phyloP scores from a whole-genome alignment of 1,139 yeast genomes.

The Sugiyamaella castrensis region DNA sequence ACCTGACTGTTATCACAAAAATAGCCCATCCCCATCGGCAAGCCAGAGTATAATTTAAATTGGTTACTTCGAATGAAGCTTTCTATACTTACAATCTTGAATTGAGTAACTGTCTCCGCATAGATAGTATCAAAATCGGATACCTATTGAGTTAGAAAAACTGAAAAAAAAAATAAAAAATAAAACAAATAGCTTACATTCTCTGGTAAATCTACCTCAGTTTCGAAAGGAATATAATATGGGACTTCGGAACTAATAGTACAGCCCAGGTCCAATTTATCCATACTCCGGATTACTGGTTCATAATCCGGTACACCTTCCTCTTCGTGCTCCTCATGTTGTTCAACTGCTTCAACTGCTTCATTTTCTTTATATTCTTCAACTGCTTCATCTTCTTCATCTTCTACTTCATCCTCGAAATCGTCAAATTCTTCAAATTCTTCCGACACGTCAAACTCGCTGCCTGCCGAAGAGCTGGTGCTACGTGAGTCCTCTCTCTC shows the following conservation, averaged over 20 bases:
- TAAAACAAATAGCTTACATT: background rate
- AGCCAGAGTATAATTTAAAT: no score
- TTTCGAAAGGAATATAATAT: slow-evolving; percentile 8
- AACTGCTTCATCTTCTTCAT: slow-evolving; percentile 9
- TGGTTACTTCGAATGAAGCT: no score
- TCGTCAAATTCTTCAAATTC: slow-evolving; percentile 10
- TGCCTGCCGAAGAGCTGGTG: background rate
- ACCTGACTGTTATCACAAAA: no score
- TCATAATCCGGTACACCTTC: slow-evolving; percentile 1
- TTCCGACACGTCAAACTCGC: background rate
- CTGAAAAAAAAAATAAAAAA: background rate
- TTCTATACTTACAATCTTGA: slow-evolving; percentile 17
- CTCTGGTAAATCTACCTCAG: slow-evolving; percentile 1
- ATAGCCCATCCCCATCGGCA: no score
- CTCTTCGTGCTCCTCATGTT: slow-evolving; percentile 2
- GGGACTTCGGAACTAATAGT: background rate
- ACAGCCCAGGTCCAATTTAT: background rate
- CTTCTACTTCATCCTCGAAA: slow-evolving; percentile 8
- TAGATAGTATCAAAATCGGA: slow-evolving; percentile 20
- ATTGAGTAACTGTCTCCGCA: slow-evolving; percentile 23
- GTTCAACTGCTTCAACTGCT: slow-evolving; percentile 7
- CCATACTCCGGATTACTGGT: background rate
- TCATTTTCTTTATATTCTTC: slow-evolving; percentile 8
- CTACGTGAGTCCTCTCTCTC: no score
- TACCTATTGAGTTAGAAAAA: slow-evolving; percentile 2